These are phyloP conservation scores for Apiotrichum gamsii DNA, from an alignment of 1,284 basidiomycete species.

Conservation along the genomic window DNA sequence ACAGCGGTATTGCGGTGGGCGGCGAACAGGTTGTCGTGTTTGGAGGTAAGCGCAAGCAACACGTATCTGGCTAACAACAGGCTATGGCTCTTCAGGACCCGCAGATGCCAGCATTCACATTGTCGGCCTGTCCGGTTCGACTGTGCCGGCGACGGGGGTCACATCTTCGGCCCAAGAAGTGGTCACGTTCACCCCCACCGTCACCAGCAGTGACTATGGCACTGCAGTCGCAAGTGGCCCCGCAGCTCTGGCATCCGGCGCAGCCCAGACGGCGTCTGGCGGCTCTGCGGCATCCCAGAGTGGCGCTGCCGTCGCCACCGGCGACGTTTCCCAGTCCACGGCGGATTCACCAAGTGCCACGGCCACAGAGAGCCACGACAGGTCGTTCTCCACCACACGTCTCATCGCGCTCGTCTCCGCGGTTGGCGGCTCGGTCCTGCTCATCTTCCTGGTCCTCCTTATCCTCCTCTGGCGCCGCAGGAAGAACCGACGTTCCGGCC, in stretches of 20 bases:
- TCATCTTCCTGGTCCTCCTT: neutral
- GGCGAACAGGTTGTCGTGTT: constrained; percentile 60
- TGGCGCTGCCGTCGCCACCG: no score
- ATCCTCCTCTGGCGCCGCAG: constrained; percentile 1
- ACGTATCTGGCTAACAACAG: neutral
- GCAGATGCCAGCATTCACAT: neutral
- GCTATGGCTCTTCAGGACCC: neutral
- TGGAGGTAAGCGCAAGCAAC: constrained; percentile 55
- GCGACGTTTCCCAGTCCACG: no score
- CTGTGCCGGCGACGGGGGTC: no score
- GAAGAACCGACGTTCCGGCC: neutral
- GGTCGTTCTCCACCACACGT: neutral
- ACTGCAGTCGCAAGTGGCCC: no score
- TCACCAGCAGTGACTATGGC: neutral
- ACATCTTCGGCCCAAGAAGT: no score
- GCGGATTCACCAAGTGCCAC: neutral
- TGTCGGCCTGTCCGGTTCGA: neutral
- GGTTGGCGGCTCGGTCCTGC: neutral
- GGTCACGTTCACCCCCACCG: neutral
- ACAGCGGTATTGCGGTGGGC: constrained; percentile 60
- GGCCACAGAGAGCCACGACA: neutral
- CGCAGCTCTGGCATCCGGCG: no score
- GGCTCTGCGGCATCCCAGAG: no score
- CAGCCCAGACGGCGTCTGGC: no score
- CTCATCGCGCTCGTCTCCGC: neutral